Evolutionary conservation across 108 stramenopile species (phyloP).

Genomic region (Cyclostephanos tholiformis): DNA sequence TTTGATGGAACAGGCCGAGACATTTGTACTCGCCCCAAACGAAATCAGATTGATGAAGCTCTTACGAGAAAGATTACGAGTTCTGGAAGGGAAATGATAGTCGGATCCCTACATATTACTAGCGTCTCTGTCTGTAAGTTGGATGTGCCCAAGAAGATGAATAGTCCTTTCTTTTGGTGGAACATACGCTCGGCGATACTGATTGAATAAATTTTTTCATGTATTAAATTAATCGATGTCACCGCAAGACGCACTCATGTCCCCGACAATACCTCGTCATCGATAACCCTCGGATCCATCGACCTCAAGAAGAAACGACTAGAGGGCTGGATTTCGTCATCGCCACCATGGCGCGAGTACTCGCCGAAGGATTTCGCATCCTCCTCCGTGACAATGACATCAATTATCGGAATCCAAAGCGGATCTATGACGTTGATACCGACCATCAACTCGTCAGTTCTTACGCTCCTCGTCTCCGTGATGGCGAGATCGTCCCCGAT

Average conservation of each 20-base stretch:
- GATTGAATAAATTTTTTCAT: no score
- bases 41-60: conserved; percentile 9
- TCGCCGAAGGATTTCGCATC: conserved; percentile 4
- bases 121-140: no score
- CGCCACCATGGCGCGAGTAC: not conserved
- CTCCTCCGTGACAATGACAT: not conserved
- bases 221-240: no score
- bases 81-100: conserved; percentile 14
- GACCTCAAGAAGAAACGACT: conserved; percentile 46
- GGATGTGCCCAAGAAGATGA: not conserved
- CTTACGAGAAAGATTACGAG: conserved; percentile 5
- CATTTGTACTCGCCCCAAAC: not conserved
- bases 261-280: conserved; percentile 34
- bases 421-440: conserved; percentile 2
- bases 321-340: conserved; percentile 3
- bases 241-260: no score
- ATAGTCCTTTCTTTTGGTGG: not conserved
- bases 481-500: not conserved
- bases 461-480: not conserved
- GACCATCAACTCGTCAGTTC: not conserved
- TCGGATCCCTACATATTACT: not conserved
- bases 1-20: not conserved
- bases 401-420: conserved; percentile 23
- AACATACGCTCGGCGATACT: no score
- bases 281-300: conserved; percentile 18